Evolutionary conservation across 805 yeast species (phyloP), one percentile per base, ranked within the genome.

Genomic region (Metschnikowia rubicola): DNA sequence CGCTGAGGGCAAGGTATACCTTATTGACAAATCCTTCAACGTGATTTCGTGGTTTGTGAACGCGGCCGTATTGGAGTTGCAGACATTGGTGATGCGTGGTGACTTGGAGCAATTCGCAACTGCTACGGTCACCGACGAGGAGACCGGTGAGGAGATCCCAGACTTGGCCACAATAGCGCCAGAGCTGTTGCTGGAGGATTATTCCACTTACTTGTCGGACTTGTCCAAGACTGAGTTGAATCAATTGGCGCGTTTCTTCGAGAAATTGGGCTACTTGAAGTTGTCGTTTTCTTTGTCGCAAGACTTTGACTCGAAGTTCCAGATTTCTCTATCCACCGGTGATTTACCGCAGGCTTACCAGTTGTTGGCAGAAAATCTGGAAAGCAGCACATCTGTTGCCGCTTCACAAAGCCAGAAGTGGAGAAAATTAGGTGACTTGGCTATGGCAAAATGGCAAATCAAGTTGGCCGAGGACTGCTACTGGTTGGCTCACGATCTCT

Each of bases 51-150:
- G 91, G 74, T 82, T 77, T 60, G 77, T 94, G 43, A 88, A 96
- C 32, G 70, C 92, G 32, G 80, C 90, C 9, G 96, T 94, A 4
- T 77, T 94, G 55, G 98, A 92, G 72, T 91, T 90, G 71, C 98
- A 94, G 74, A 94, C 99, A 1, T 81, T 91, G 47, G 96, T 92
- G 3, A 77, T 92, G 68, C 84, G 99, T 64, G 97, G 97, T 42
- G 98, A 95, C 63, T 70, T 91, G 57, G 96, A 90, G 54, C 86
- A 82, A 55, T 70, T 66, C 52, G 71, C 73, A 13, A 55, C 64
- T 9, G 54, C 58, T 37, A 56, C 54, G 8, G 43, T 62, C 13
- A 30, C 48, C 12, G 74, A 71, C 44, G 73, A 67, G 43, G 74
- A 67, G 48, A 55, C 69, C n/a, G 71, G 65, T 5, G 73, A 68